These are phyloP conservation scores for Corynespora cassiicola DNA, from an alignment of 2,329 filamentous ascomycete species.

Conservation along the genomic window DNA sequence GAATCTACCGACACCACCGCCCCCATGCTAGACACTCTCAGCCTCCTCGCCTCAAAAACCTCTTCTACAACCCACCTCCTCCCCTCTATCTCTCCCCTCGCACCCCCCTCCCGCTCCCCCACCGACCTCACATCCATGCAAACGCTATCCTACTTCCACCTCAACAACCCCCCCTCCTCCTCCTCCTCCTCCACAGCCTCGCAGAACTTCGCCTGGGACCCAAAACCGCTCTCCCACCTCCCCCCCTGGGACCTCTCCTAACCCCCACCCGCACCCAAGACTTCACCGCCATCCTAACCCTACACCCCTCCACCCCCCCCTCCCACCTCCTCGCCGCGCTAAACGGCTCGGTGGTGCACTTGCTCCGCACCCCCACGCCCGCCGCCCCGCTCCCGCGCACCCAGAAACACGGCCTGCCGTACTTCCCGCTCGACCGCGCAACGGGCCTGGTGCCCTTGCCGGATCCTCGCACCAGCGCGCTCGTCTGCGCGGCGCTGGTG, in stretches of 20 bases:
- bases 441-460: conserved; percentile 57
- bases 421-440: conserved; percentile 57
- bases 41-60: conserved; percentile 44
- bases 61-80: conserved; percentile 58
- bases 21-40: conserved; percentile 63
- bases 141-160: conserved; percentile 80
- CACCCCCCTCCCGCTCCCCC: conserved; percentile 60
- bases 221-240: conserved; percentile 61
- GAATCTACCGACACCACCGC: conserved; percentile 56
- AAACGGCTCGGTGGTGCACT: conserved; percentile 72
- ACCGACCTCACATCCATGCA: conserved; percentile 76
- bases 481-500: conserved; percentile 72
- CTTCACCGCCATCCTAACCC: conserved; percentile 70
- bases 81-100: conserved; percentile 58
- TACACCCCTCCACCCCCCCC: conserved; percentile 68
- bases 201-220: conserved; percentile 64
- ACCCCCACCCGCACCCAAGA: conserved; percentile 52
- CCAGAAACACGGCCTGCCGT: conserved; percentile 65
- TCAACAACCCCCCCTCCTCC: conserved; percentile 28
- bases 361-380: conserved; percentile 66
- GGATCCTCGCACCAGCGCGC: conserved; percentile 64
- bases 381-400: conserved; percentile 45
- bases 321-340: conserved; percentile 69
- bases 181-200: conserved; percentile 22
- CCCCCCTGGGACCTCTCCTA: conserved; percentile 71